phyloP scores from a whole-genome alignment of 164 flowering plant species.

The Umbilicus rupestris region DNA sequence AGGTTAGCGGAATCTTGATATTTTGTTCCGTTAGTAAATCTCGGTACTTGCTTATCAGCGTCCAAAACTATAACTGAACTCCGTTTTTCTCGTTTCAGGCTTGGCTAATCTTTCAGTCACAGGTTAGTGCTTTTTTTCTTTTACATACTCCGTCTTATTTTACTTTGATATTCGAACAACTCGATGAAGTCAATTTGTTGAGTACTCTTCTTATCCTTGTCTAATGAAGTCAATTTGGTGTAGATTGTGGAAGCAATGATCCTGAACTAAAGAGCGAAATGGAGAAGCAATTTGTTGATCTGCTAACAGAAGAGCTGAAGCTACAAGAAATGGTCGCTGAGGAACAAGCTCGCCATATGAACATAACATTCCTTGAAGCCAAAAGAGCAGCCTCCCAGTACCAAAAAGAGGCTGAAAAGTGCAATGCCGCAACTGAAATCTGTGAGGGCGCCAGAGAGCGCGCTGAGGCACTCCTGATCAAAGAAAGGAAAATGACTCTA shows the following conservation, averaged over 20 bases:
- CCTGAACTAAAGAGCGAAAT: conserved; percentile 79
- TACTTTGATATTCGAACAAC: neutral
- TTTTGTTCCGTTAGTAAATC: neutral
- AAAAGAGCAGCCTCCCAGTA: conserved; percentile 66
- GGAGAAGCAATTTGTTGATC: conserved; percentile 85
- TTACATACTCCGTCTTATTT: neutral
- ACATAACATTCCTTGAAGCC: conserved; percentile 60
- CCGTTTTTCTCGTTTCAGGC: conserved; percentile 39
- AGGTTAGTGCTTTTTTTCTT: conserved; percentile 37
- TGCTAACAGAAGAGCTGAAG: conserved; percentile 71
- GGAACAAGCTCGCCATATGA: conserved; percentile 60
- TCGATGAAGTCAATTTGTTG: too few species aligned
- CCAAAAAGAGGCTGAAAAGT: conserved; percentile 82
- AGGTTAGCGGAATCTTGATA: too few species aligned
- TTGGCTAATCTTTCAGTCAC: conserved; percentile 76
- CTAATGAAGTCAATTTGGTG: neutral
- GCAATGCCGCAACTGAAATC: conserved; percentile 79
- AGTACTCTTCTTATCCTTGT: neutral
- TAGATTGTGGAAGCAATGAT: conserved; percentile 81
- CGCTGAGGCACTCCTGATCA: conserved; percentile 45
- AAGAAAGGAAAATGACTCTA: conserved; percentile 64
- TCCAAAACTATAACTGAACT: neutral
- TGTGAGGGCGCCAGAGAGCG: conserved; percentile 87
- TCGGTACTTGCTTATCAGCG: neutral
- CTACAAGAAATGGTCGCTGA: conserved; percentile 56